Percentiles rank a stretch among this genome's conserved stretches.
Conservation (phyloP, 129 eudicot genomes). For the sunflower (Helianthus annuus) region HanXRQr2.0-SUNRISE NC_035440.2:165570347-165570846, state of each 20-base stretch:
- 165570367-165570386: neutral
- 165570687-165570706: no score
- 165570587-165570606: no score
- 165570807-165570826: neutral
- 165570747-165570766: neutral
- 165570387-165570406: conserved; percentile 34
- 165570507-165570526: no score
- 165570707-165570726: neutral
- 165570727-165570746: neutral
- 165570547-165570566: no score
- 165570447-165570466: neutral
- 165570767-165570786: neutral
- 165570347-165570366: neutral
- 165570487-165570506: neutral
- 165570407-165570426: conserved; percentile 31
- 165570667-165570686: no score
- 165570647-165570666: no score
- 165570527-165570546: no score
- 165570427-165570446: conserved; percentile 3
- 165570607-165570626: no score
- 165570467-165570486: neutral
- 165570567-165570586: no score
- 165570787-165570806: neutral
- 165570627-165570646: no score
- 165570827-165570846: neutral